These are phyloP conservation scores for Leccinum subspadiceum DNA, from an alignment of 1,284 basidiomycete species.

Conservation along the genomic window DNA sequence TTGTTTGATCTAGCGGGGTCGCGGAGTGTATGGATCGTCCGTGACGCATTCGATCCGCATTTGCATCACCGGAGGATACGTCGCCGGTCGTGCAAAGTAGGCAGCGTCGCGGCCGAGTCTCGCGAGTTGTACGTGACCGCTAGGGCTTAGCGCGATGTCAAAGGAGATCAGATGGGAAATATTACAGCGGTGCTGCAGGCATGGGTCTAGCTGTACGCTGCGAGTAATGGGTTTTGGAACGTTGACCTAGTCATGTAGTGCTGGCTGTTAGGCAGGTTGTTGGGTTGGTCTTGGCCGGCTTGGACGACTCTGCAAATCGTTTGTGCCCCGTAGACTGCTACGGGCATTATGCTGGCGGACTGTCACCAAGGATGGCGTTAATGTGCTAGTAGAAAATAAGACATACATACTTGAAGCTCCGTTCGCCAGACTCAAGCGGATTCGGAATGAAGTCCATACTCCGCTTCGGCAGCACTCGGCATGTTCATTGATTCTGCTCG, in stretches of 20 bases:
- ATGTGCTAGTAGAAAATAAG: too few relatives aligned
- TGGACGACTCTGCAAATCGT: neutral
- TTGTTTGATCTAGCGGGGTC: conserved; percentile 1
- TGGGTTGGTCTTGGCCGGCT: neutral
- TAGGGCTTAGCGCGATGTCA: conserved; percentile 39
- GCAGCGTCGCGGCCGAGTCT: conserved; percentile 16
- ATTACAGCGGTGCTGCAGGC: conserved; percentile 44
- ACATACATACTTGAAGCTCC: too few relatives aligned
- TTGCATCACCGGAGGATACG: conserved; percentile 52
- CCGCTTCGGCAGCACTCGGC: too few relatives aligned
- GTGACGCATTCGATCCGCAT: conserved; percentile 53
- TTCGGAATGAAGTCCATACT: too few relatives aligned
- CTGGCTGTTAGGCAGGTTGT: neutral
- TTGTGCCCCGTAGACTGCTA: neutral
- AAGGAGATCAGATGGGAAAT: conserved; percentile 49
- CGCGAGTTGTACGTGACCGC: neutral
- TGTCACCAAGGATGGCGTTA: too few relatives aligned
- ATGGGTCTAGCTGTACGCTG: conserved; percentile 53
- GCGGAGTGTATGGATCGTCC: conserved; percentile 26
- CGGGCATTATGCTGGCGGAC: too few relatives aligned
- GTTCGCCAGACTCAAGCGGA: too few relatives aligned
- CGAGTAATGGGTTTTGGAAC: neutral
- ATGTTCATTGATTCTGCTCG: too few relatives aligned
- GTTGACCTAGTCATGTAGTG: neutral
- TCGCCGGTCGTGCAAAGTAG: conserved; percentile 53